Conservation (phyloP, 176 grass and related monocot species). For the Poa pratensis region DNA sequence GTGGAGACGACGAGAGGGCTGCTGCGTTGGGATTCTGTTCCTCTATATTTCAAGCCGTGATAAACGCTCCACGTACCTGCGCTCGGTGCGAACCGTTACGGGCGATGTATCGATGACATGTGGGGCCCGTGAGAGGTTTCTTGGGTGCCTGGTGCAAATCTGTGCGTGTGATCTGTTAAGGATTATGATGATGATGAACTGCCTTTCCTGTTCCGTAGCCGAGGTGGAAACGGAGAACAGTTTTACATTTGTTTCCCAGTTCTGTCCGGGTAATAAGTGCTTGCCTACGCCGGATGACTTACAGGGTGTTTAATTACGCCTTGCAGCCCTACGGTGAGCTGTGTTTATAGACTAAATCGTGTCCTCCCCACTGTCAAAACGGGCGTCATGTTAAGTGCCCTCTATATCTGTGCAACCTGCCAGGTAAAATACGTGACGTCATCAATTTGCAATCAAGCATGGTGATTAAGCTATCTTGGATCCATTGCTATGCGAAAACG, state of each 20-base stretch:
- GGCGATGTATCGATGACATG: background rate
- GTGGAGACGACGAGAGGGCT: background rate
- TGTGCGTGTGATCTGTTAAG: background rate
- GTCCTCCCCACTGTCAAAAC: too few species aligned
- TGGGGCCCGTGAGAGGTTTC: background rate
- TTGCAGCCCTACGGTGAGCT: too few species aligned
- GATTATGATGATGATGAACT: background rate
- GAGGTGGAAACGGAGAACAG: background rate
- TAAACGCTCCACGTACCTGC: slow-evolving; percentile 11
- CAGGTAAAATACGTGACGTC: too few species aligned
- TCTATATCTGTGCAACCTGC: too few species aligned
- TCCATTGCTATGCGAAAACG: too few species aligned
- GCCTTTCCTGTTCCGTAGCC: too few species aligned
- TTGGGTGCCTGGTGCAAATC: background rate
- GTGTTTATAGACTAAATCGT: too few species aligned
- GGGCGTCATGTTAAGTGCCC: too few species aligned
- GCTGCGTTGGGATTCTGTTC: slow-evolving; percentile 58
- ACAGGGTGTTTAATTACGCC: too few species aligned
- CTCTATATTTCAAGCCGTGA: slow-evolving; percentile 6
- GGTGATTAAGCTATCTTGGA: too few species aligned
- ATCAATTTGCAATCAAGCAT: too few species aligned
- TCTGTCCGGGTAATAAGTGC: background rate
- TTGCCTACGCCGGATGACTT: background rate
- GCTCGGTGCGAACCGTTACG: background rate
- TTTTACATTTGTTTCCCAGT: background rate